Evolutionary conservation across 225 moss, liverwort and hornwort genomes (phyloP).

Genomic region (Neckera pumila): DNA sequence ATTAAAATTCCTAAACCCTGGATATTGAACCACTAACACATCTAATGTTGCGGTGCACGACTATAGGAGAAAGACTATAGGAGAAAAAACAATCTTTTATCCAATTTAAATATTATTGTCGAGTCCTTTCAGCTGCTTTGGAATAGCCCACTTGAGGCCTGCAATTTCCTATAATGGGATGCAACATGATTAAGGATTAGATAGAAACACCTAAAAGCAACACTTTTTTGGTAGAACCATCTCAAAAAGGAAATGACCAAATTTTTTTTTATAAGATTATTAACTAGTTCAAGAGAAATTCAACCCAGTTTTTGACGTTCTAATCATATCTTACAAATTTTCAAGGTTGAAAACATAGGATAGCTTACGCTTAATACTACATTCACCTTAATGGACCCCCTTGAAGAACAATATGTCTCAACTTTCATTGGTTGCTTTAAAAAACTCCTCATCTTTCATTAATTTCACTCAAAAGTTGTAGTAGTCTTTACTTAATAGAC

Average conservation of each 20-base stretch:
- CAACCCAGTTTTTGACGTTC: accelerated
- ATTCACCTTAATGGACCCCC: background rate
- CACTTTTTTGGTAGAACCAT: background rate
- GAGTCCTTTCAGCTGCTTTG: too few species aligned
- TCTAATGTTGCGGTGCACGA: too few species aligned
- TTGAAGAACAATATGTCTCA: background rate
- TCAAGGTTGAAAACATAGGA: background rate
- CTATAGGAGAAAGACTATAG: too few species aligned
- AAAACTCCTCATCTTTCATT: background rate
- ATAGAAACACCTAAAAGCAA: background rate
- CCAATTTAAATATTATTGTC: too few species aligned
- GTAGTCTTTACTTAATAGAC: too few species aligned
- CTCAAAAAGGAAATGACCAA: background rate
- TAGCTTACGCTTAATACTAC: background rate
- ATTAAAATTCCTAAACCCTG: too few species aligned
- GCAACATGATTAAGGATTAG: background rate
- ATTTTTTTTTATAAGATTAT: too few species aligned
- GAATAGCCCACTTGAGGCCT: too few species aligned
- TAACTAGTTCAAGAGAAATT: background rate
- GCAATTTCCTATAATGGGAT: too few species aligned
- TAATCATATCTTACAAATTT: background rate
- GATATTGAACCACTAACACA: too few species aligned
- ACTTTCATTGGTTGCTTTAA: background rate
- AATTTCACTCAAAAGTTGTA: accelerated
- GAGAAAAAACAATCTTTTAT: too few species aligned